These are phyloP conservation scores for Murraya koenigii DNA, from an alignment of 345 rosid species.

Conservation along the genomic window DNA sequence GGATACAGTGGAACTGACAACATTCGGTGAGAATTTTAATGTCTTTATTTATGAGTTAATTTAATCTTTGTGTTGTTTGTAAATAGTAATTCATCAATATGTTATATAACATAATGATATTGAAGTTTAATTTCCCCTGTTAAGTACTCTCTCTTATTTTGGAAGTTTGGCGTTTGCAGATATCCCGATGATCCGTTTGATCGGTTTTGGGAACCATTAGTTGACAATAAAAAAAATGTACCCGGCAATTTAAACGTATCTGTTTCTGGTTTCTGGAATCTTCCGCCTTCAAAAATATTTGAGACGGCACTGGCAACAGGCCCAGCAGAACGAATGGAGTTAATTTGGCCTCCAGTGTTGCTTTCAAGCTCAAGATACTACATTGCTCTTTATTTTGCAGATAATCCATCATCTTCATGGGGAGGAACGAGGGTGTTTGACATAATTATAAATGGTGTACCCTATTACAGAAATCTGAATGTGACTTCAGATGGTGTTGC, in stretches of 20 bases:
- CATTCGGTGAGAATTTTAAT: slow-evolving; percentile 40
- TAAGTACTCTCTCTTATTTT: not conserved
- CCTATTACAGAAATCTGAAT: slow-evolving; percentile 56
- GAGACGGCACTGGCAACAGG: slow-evolving; percentile 53
- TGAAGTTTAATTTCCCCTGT: slow-evolving; percentile 1
- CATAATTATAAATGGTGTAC: slow-evolving; percentile 55
- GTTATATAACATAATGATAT: not conserved
- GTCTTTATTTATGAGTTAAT: not conserved
- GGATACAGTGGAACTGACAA: slow-evolving; percentile 46
- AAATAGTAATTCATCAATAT: not conserved
- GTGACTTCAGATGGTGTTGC: slow-evolving; percentile 55
- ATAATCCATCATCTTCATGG: slow-evolving; percentile 35
- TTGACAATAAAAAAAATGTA: slow-evolving; percentile 17
- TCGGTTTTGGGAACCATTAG: slow-evolving; percentile 77
- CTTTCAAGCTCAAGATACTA: slow-evolving; percentile 46
- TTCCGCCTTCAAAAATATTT: slow-evolving; percentile 74
- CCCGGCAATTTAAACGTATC: slow-evolving; percentile 49
- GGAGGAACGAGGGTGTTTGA: slow-evolving; percentile 47
- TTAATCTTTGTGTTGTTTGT: not conserved
- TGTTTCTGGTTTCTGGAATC: slow-evolving; percentile 88
- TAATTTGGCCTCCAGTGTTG: slow-evolving; percentile 64
- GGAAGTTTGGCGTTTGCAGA: slow-evolving; percentile 31
- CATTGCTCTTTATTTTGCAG: slow-evolving; percentile 82
- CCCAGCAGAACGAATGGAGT: slow-evolving; percentile 41
- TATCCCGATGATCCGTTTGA: slow-evolving; percentile 80